Conservation (phyloP, 345 rosid genomes). For the Eucalyptus globulus region DNA sequence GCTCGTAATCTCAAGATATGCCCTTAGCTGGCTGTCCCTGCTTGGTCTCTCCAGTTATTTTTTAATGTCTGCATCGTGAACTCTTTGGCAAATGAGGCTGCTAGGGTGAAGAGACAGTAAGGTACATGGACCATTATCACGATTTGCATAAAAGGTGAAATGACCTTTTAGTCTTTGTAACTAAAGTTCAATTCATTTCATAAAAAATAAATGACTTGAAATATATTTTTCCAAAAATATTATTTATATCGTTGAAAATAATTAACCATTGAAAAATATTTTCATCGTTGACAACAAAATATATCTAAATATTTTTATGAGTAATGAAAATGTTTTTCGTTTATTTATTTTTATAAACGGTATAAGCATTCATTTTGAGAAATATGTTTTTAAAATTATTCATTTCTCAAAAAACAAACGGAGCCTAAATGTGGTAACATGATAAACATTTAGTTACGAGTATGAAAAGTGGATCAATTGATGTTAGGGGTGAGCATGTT, state of each 20-base stretch:
- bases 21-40: background rate
- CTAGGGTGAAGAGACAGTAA: background rate
- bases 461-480: background rate
- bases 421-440: fast-evolving
- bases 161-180: background rate
- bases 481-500: no score
- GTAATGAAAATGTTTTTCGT: no score
- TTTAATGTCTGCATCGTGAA: background rate
- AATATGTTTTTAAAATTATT: background rate
- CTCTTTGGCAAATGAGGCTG: background rate
- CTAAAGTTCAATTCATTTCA: background rate
- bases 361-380: background rate
- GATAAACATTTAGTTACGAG: background rate
- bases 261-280: background rate
- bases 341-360: background rate
- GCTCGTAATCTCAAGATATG: background rate
- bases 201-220: background rate
- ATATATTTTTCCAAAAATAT: background rate
- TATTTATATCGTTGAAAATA: background rate
- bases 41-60: background rate
- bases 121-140: background rate
- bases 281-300: background rate
- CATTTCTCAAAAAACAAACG: fast-evolving
- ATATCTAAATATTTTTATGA: background rate
- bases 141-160: background rate